Evolutionary conservation across 2,329 filamentous ascomycete genomes (phyloP).

Genomic region (Penicillium sp.): DNA sequence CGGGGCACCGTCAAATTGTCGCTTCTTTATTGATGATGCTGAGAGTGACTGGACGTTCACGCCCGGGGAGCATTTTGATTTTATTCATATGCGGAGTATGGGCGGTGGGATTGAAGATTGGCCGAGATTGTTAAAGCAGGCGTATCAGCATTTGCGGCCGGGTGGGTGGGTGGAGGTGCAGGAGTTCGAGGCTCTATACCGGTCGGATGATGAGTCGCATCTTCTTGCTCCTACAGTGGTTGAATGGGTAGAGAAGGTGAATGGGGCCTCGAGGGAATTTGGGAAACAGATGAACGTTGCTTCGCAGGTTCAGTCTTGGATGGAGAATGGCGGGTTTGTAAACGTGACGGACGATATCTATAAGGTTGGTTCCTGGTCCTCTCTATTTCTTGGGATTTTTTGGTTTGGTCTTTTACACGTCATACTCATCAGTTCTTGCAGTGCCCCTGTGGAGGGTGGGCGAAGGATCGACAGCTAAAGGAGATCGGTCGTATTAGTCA

Average conservation of each 20-base stretch:
- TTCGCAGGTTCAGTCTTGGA: constrained; percentile 24
- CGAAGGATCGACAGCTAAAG: constrained; percentile 34
- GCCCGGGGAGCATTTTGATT: constrained; percentile 41
- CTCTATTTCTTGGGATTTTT: not conserved
- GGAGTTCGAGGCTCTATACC: constrained; percentile 30
- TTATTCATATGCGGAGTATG: constrained; percentile 39
- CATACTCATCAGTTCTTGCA: constrained; percentile 12
- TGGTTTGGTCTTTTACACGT: not conserved
- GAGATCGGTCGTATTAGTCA: constrained; percentile 37
- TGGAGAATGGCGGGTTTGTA: constrained; percentile 33
- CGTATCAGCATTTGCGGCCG: constrained; percentile 32
- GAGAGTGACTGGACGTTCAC: constrained; percentile 43
- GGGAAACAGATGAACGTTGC: constrained; percentile 40
- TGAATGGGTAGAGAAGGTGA: constrained; percentile 33
- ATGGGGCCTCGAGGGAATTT: constrained; percentile 31
- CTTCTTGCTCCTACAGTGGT: constrained; percentile 22
- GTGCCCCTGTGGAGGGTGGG: constrained; percentile 37
- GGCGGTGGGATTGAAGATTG: constrained; percentile 40
- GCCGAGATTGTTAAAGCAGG: constrained; percentile 30
- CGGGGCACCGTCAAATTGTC: constrained; percentile 51
- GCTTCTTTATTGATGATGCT: constrained; percentile 49
- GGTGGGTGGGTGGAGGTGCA: constrained; percentile 41
- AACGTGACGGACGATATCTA: constrained; percentile 37
- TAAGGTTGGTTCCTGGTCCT: constrained; percentile 27
- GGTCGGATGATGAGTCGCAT: constrained; percentile 36